Percentiles rank a stretch among this genome's conserved stretches.
Conservation (phyloP, 164 flowering plant species). For the Stephania yunnanensis region DNA sequence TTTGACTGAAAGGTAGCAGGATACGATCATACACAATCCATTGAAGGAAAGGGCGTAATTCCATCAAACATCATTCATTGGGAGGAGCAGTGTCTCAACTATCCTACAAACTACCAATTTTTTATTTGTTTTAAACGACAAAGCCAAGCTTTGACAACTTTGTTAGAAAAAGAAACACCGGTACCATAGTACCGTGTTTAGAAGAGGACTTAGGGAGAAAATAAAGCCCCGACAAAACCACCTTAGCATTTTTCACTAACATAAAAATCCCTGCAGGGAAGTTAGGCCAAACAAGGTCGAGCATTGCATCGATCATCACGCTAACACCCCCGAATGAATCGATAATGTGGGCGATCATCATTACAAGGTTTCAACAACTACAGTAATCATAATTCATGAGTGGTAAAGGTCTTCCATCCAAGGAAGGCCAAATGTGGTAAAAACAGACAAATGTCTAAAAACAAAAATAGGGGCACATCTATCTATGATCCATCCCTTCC, state of each 20-base stretch:
- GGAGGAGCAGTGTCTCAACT: too few species aligned
- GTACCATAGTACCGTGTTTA: background rate
- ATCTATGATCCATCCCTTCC: background rate
- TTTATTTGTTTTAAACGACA: background rate
- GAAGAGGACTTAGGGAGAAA: background rate
- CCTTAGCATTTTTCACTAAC: background rate
- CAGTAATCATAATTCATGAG: background rate
- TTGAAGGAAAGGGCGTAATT: too few species aligned
- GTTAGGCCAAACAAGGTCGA: background rate
- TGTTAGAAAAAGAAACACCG: background rate
- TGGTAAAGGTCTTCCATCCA: background rate
- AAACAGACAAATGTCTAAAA: background rate
- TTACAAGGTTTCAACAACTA: slow-evolving; percentile 1
- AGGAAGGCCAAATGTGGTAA: background rate
- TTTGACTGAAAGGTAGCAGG: too few species aligned
- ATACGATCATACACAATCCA: too few species aligned
- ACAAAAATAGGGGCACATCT: background rate
- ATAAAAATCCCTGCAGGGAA: background rate
- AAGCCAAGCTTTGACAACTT: background rate
- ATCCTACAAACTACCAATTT: too few species aligned
- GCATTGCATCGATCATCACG: background rate
- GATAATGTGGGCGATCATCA: background rate
- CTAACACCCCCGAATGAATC: background rate
- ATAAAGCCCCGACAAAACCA: background rate
- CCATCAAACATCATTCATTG: too few species aligned